These are phyloP conservation scores for Mortierella sp. DNA, from an alignment of 371 early-diverging fungal genomes.

Conservation along the genomic window DNA sequence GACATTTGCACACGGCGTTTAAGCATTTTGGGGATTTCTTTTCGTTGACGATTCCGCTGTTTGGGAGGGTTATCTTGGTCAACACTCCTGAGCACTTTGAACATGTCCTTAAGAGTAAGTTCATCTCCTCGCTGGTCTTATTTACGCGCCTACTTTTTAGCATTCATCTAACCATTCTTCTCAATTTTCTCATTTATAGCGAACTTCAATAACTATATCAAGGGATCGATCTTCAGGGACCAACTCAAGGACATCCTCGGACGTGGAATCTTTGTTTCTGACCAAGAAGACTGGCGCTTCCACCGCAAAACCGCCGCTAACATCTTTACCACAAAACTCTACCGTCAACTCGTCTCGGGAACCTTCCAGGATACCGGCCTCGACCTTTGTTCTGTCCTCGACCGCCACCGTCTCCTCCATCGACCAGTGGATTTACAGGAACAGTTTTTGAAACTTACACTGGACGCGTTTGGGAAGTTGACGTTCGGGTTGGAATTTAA, in stretches of 20 bases:
- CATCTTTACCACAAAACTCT: slow-evolving; percentile 80
- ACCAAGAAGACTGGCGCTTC: slow-evolving; percentile 66
- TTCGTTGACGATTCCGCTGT: slow-evolving; percentile 36
- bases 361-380: slow-evolving; percentile 22
- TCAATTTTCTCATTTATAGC: not conserved
- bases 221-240: slow-evolving; percentile 61
- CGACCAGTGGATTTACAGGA: slow-evolving; percentile 33
- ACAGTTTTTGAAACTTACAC: slow-evolving; percentile 34
- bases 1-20: slow-evolving; percentile 20
- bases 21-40: slow-evolving; percentile 25
- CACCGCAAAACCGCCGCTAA: slow-evolving; percentile 77
- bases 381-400: slow-evolving; percentile 30
- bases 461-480: slow-evolving; percentile 50
- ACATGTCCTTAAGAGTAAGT: slow-evolving; percentile 47
- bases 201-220: slow-evolving; percentile 63
- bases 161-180: not conserved
- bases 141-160: not conserved
- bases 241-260: slow-evolving; percentile 67
- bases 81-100: slow-evolving; percentile 43
- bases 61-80: slow-evolving; percentile 38
- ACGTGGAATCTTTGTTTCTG: slow-evolving; percentile 78
- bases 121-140: not conserved
- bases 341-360: slow-evolving; percentile 66
- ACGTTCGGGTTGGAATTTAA: slow-evolving; percentile 50
- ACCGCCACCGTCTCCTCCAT: slow-evolving; percentile 10